Conservation (phyloP, 352 stramenopile genomes). For the Pythium monospermum region DNA sequence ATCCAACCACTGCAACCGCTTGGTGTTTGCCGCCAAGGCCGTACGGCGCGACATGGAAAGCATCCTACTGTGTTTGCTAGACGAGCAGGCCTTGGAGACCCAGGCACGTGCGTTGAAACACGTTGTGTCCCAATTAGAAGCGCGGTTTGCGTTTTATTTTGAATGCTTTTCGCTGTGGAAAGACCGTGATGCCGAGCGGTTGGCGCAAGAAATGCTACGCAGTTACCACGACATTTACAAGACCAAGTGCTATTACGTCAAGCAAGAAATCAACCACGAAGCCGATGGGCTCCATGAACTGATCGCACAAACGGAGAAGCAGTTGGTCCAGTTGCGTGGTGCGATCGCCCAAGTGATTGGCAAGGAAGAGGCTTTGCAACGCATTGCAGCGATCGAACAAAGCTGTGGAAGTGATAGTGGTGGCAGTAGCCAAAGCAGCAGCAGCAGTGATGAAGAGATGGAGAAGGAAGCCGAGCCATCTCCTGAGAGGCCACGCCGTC, state of each 20-base stretch:
- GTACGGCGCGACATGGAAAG: conserved; percentile 36
- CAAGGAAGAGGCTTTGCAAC: conserved; percentile 29
- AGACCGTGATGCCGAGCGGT: conserved; percentile 42
- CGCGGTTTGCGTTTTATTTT: conserved; percentile 64
- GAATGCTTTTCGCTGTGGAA: conserved; percentile 68
- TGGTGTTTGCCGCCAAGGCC: conserved; percentile 40
- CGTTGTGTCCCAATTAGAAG: conserved; percentile 35
- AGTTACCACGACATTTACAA: conserved; percentile 48
- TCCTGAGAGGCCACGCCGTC: conserved; percentile 2
- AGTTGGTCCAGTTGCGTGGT: conserved; percentile 45
- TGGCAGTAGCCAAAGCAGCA: neutral
- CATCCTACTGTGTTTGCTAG: conserved; percentile 30
- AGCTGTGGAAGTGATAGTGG: neutral
- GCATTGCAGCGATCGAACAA: conserved; percentile 31
- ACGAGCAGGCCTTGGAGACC: conserved; percentile 13
- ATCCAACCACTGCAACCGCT: conserved; percentile 27
- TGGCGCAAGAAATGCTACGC: conserved; percentile 44
- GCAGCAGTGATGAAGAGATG: conserved; percentile 11
- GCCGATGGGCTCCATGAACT: conserved; percentile 54
- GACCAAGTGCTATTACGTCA: conserved; percentile 41
- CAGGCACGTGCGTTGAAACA: conserved; percentile 32
- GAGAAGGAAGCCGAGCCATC: conserved; percentile 21
- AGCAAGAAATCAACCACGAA: conserved; percentile 24
- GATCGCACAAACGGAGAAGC: conserved; percentile 48
- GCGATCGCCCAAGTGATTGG: conserved; percentile 58